Base-by-base conservation (phyloP, 2,329 filamentous ascomycete species). In the Aspergillus persii region DNA sequence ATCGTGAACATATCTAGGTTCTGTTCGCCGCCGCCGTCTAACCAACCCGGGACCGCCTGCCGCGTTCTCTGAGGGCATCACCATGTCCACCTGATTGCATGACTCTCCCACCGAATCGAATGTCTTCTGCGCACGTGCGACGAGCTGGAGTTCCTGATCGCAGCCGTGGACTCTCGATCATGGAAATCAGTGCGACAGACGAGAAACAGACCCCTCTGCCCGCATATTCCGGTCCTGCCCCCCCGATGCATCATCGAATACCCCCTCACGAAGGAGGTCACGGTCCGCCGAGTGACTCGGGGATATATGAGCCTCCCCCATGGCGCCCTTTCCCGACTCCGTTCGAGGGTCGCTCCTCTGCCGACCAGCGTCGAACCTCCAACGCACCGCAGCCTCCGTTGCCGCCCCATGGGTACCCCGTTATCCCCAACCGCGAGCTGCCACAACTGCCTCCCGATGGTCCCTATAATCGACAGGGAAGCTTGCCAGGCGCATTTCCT, bases 391-490 rank as follows among this genome's bases (percentile, higher is more conserved):
- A 72, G 56, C 63, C 68, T 11, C 60, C 70, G 27, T 48, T 72
- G n/a, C 66, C 68, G 23, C 61, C 68, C 2, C 71, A 68, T 62
- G 61, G 61, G 41, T 75, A 73, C 56, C 65, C 69, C 9, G 66
- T 68, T 30, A 72, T 70, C 12, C 68, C 69, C 26, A 70, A 66
- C 55, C 71, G 73, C 30, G 73, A 76, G 53, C 63, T 76, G 8
- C 73, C 71, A 27, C 74, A 73, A 56, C 67, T 70, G 7, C 69
- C 72, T 3, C 66, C 65, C 3, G 73, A 75, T 39, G 69, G 68
- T 27, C 71, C 70, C 8, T 77, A 74, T 58, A 65, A 59, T 23
- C 73, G 74, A 46, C 69, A 71, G 11, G 71, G 63, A 56, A 71
- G 69, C 54, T 56, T 76, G 36, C 68, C 74, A 9, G 68, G 65